These are phyloP conservation scores for Talaromyces sp. DNA, from an alignment of 2,329 filamentous ascomycete species.

Conservation along the genomic window DNA sequence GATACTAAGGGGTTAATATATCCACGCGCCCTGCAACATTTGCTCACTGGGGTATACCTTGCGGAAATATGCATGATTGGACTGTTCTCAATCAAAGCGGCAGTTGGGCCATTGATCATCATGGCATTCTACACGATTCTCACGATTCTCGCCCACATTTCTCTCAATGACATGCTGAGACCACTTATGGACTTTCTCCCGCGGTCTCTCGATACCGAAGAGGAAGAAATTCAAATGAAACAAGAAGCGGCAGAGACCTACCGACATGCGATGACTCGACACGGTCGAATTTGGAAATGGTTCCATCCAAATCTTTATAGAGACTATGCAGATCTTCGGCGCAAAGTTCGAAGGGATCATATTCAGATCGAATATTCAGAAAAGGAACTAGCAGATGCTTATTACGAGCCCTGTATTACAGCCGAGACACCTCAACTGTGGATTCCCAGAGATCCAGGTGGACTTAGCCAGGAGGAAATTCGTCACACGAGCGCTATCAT, in stretches of 20 bases:
- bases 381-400: slow-evolving; percentile 64
- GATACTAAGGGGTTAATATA: slow-evolving; percentile 90
- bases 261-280: slow-evolving; percentile 24
- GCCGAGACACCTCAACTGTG: slow-evolving; percentile 67
- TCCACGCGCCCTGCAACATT: slow-evolving; percentile 77
- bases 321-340: slow-evolving; percentile 70
- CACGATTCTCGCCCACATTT: slow-evolving; percentile 70
- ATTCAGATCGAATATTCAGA: slow-evolving; percentile 61
- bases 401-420: slow-evolving; percentile 69
- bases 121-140: slow-evolving; percentile 75
- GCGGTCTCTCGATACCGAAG: slow-evolving; percentile 61
- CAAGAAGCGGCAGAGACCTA: slow-evolving; percentile 28
- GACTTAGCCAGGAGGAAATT: slow-evolving; percentile 74
- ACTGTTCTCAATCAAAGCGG: slow-evolving; percentile 68
- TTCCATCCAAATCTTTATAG: slow-evolving; percentile 73
- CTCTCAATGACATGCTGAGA: slow-evolving; percentile 46
- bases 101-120: slow-evolving; percentile 67
- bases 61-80: slow-evolving; percentile 81
- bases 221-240: slow-evolving; percentile 47
- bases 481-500: slow-evolving; percentile 69
- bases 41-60: slow-evolving; percentile 80
- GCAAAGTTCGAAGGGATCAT: slow-evolving; percentile 62
- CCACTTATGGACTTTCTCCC: slow-evolving; percentile 66
- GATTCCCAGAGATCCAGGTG: slow-evolving; percentile 74
- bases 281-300: slow-evolving; percentile 36